phyloP scores from a whole-genome alignment of 78 protist genomes.

The Chrysochromulina tobinii region DNA sequence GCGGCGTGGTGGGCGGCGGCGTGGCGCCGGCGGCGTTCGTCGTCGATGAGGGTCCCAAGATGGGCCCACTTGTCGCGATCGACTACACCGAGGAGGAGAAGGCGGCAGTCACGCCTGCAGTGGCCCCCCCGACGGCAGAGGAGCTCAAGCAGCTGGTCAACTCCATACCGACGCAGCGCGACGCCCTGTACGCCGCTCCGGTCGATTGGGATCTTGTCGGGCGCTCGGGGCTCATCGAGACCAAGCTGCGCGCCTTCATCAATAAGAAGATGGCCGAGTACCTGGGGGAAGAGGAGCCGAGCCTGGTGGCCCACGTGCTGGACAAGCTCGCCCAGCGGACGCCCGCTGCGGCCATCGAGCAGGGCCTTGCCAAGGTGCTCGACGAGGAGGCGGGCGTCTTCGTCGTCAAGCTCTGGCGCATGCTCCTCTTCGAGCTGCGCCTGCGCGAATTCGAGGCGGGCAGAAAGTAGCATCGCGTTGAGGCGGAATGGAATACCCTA shows the following conservation, averaged over 20 bases:
- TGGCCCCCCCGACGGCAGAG: neutral
- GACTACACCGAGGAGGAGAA: neutral
- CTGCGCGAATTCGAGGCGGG: too few species aligned
- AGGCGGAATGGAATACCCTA: too few species aligned
- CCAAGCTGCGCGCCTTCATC: neutral
- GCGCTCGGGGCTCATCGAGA: neutral
- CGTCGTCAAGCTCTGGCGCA: conserved; percentile 50
- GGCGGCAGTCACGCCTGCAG: neutral
- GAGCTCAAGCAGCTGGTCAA: neutral
- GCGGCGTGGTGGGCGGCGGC: too few species aligned
- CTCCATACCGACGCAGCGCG: neutral
- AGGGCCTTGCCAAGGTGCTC: conserved; percentile 3
- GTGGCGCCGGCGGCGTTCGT: neutral
- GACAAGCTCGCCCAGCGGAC: neutral
- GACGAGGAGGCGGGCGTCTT: conserved; percentile 56
- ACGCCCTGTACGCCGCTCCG: neutral
- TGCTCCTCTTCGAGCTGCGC: conserved; percentile 41
- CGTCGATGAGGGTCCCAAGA: neutral
- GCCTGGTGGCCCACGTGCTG: neutral
- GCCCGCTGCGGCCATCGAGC: neutral
- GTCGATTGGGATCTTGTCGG: neutral
- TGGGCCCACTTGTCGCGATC: neutral
- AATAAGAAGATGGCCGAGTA: neutral
- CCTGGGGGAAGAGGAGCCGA: neutral
- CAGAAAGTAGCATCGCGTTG: too few species aligned